Evolutionary conservation across 768 basidiomycete species (phyloP).

Genomic region (Lepiota venenata): DNA sequence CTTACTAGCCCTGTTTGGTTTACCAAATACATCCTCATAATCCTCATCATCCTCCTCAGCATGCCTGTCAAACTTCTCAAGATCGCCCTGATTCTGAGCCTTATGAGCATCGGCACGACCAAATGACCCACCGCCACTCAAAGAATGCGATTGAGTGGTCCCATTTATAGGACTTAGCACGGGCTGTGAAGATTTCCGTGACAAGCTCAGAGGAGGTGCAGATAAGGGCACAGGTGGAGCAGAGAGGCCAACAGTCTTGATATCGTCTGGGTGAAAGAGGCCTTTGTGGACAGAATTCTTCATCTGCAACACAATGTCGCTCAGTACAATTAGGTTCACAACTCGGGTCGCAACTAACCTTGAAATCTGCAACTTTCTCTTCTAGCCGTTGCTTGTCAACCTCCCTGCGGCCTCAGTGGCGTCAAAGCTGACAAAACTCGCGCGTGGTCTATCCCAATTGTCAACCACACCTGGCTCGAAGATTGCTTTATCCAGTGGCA

Average conservation of each 20-base stretch:
- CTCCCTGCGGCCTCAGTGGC: too few relatives aligned
- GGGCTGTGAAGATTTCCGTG: slow-evolving; percentile 51
- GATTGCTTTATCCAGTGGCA: slow-evolving; percentile 86
- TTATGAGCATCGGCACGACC: slow-evolving; percentile 64
- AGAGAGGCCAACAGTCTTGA: slow-evolving; percentile 68
- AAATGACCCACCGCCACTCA: slow-evolving; percentile 43
- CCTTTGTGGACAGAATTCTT: slow-evolving; percentile 71
- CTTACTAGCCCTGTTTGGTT: slow-evolving; percentile 64
- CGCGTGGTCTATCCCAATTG: slow-evolving; percentile 80
- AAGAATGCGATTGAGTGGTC: slow-evolving; percentile 29
- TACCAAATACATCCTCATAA: slow-evolving; percentile 94
- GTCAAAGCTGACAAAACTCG: slow-evolving; percentile 71
- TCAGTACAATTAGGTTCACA: not conserved
- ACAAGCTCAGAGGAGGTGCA: slow-evolving; percentile 59
- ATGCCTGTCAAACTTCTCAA: slow-evolving; percentile 87
- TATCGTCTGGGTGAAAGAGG: slow-evolving; percentile 87
- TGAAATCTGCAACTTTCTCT: slow-evolving; percentile 83
- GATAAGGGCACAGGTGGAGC: slow-evolving; percentile 58
- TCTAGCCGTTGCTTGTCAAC: slow-evolving; percentile 64
- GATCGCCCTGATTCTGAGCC: slow-evolving; percentile 54
- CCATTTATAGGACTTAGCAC: slow-evolving; percentile 28
- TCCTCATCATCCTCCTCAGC: slow-evolving; percentile 86
- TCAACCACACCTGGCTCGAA: slow-evolving; percentile 91
- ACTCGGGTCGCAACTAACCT: slow-evolving; percentile 38
- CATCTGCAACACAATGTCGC: slow-evolving; percentile 35